Evolutionary conservation across 148 eudicot species (phyloP).

Genomic region (Bassia scoparia): DNA sequence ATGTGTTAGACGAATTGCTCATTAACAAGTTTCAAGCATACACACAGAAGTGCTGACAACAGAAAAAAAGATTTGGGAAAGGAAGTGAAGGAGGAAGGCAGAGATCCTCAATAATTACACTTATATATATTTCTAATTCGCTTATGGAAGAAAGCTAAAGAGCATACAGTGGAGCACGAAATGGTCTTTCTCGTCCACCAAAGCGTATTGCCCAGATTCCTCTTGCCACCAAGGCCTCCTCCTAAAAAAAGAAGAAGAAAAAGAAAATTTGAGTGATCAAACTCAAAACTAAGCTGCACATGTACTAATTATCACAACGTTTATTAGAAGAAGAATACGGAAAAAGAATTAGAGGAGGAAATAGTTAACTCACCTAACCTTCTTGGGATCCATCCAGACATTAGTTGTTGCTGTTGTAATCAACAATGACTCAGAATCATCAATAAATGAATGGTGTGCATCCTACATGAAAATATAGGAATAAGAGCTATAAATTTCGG

Average conservation of each 20-base stretch:
- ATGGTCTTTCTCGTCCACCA: slow-evolving; percentile 98
- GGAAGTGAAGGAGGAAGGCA: not conserved
- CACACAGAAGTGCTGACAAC: too few relatives aligned
- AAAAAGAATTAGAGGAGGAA: not conserved
- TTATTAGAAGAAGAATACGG: too few relatives aligned
- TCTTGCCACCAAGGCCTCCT: slow-evolving; percentile 94
- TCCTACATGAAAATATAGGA: slow-evolving; percentile 42
- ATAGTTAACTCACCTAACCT: slow-evolving; percentile 64
- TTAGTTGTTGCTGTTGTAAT: slow-evolving; percentile 83
- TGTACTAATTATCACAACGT: not conserved
- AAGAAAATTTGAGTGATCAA: not conserved
- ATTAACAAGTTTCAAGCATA: too few relatives aligned
- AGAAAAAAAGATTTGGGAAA: too few relatives aligned
- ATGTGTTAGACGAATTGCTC: too few relatives aligned
- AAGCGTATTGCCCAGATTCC: slow-evolving; percentile 97
- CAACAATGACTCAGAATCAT: slow-evolving; percentile 91
- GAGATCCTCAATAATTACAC: not conserved
- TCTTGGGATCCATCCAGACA: slow-evolving; percentile 99
- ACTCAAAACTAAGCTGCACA: not conserved
- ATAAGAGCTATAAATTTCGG: slow-evolving; percentile 4
- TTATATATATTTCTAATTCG: not conserved
- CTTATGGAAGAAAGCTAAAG: slow-evolving; percentile 1
- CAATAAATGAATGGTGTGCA: slow-evolving; percentile 81
- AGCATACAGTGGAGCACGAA: slow-evolving; percentile 93
- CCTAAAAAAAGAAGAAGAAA: slow-evolving; percentile 49